These are phyloP conservation scores for Moniliophthora roreri DNA, from an alignment of 1,284 basidiomycete genomes.

Conservation along the genomic window DNA sequence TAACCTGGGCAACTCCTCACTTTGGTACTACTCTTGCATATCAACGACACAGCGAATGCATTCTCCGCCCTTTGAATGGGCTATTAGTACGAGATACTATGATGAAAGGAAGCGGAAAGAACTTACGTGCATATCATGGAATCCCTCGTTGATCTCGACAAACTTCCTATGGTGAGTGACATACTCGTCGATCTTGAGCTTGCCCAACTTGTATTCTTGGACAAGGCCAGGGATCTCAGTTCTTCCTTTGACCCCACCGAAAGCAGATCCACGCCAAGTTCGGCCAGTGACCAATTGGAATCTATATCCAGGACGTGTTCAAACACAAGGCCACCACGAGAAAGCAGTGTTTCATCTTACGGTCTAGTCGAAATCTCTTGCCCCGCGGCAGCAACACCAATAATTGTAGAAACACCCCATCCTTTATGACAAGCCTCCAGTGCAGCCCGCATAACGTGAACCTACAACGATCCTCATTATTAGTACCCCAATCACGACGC, in stretches of 20 bases:
- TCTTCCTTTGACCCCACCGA: slow-evolving; percentile 97
- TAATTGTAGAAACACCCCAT: slow-evolving; percentile 96
- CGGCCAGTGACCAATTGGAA: slow-evolving; percentile 90
- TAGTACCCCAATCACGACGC: too few relatives aligned
- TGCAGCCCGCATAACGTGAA: slow-evolving; percentile 92
- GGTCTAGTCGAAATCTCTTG: slow-evolving; percentile 97
- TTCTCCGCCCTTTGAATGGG: slow-evolving; percentile 63
- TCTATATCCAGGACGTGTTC: slow-evolving; percentile 35
- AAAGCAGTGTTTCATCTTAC: slow-evolving; percentile 54
- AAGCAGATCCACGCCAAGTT: slow-evolving; percentile 94
- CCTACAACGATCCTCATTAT: too few relatives aligned
- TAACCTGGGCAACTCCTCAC: neutral
- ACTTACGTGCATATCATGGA: slow-evolving; percentile 94
- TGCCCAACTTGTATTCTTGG: slow-evolving; percentile 75
- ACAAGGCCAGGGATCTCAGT: slow-evolving; percentile 92
- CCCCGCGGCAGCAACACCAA: slow-evolving; percentile 95
- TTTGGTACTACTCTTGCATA: slow-evolving; percentile 49
- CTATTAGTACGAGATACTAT: neutral
- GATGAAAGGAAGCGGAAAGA: neutral
- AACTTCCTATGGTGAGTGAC: slow-evolving; percentile 81
- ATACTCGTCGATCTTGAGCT: slow-evolving; percentile 86
- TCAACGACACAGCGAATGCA: slow-evolving; percentile 93
- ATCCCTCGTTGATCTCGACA: slow-evolving; percentile 84
- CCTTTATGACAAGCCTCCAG: slow-evolving; percentile 98
- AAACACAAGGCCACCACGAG: slow-evolving; percentile 2